Percentiles rank a stretch among this genome's conserved stretches.
phyloP scores from a whole-genome alignment of 2,329 filamentous ascomycete species.

The Fusarium sp. region DNA sequence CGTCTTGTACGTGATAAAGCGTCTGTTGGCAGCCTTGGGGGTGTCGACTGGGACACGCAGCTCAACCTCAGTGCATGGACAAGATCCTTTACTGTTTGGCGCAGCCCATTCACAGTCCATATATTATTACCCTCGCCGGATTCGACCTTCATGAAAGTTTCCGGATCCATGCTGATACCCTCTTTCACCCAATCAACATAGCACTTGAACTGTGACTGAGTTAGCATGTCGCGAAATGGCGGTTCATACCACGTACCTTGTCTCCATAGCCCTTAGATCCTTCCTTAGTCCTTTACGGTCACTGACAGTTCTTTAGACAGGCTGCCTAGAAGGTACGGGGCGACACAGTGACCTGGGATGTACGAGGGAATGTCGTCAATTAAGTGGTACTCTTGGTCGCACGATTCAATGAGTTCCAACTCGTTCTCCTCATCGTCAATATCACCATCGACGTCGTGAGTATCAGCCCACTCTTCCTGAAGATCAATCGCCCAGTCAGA shows the following conservation, averaged over 20 bases:
- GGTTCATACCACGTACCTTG: too few species aligned
- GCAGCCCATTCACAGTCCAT: neutral
- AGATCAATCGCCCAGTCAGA: neutral
- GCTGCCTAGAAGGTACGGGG: neutral
- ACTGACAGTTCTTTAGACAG: neutral
- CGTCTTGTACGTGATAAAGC: neutral
- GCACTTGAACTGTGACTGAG: neutral
- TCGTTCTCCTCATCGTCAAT: neutral
- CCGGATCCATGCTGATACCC: neutral
- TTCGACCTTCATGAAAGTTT: neutral
- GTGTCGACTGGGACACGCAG: fast-evolving
- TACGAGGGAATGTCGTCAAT: neutral
- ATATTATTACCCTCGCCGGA: neutral
- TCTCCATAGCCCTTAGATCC: neutral
- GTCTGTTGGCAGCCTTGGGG: neutral
- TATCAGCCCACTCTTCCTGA: neutral
- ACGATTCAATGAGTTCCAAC: too few species aligned
- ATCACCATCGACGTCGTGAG: neutral
- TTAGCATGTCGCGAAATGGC: too few species aligned
- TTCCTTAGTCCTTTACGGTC: neutral
- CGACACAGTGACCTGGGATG: neutral
- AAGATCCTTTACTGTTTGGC: neutral
- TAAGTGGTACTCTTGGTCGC: neutral
- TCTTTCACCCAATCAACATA: neutral
- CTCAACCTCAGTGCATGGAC: neutral